Percentiles rank a stretch among this genome's conserved stretches.
These are phyloP conservation scores for Chaetoscypha palmicola DNA, from an alignment of 2,329 filamentous ascomycete species.

Conservation along the genomic window DNA sequence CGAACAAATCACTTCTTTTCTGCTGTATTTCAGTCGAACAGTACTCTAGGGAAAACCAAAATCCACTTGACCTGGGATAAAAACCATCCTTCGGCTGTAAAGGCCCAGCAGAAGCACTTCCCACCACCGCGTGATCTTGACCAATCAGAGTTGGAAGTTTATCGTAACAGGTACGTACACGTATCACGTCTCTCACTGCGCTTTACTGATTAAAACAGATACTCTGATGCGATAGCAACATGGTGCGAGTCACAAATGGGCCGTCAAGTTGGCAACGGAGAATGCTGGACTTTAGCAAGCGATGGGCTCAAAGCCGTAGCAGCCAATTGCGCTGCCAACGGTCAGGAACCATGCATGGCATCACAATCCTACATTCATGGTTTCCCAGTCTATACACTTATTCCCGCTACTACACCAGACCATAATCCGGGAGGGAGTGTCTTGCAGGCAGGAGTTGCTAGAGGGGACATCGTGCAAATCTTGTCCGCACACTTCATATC, in stretches of 20 bases:
- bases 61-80: constrained; percentile 33
- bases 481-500: constrained; percentile 27
- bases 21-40: constrained; percentile 28
- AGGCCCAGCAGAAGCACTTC: constrained; percentile 30
- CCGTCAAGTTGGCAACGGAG: constrained; percentile 32
- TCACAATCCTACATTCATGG: constrained; percentile 31
- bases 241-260: constrained; percentile 30
- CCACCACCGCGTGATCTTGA: constrained; percentile 25
- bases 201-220: constrained; percentile 17
- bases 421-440: constrained; percentile 22
- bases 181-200: background rate
- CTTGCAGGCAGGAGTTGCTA: constrained; percentile 23
- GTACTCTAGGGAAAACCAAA: constrained; percentile 29
- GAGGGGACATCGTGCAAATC: constrained; percentile 34
- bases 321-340: constrained; percentile 14
- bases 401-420: constrained; percentile 16
- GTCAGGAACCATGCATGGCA: constrained; percentile 28
- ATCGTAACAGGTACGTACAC: constrained; percentile 12
- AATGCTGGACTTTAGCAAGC: constrained; percentile 34
- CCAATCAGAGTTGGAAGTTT: constrained; percentile 18
- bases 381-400: constrained; percentile 28
- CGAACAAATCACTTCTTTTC: constrained; percentile 29
- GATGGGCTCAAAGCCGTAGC: constrained; percentile 28
- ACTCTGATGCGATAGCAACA: constrained; percentile 27
- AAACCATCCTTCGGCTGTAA: constrained; percentile 29